These are phyloP conservation scores for Calonectria multiphialidica DNA, from an alignment of 2,329 filamentous ascomycete species.

Conservation along the genomic window DNA sequence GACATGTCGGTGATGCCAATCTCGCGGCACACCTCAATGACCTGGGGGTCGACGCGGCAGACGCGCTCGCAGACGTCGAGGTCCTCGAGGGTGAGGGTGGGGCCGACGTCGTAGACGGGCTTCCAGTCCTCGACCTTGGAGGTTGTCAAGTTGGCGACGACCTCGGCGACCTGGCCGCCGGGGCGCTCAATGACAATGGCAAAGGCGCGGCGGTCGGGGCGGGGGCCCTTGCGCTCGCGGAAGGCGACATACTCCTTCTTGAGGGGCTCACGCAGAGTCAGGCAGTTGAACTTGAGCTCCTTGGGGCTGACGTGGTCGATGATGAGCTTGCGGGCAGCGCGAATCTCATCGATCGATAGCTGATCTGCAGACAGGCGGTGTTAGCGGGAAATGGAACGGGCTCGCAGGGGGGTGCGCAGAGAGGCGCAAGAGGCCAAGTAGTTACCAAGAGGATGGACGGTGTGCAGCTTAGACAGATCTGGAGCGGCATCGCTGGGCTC, in stretches of 20 bases:
- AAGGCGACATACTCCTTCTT: constrained; percentile 75
- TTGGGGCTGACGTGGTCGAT: constrained; percentile 51
- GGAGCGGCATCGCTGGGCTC: constrained; percentile 53
- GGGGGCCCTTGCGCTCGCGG: constrained; percentile 60
- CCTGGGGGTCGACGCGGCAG: constrained; percentile 75
- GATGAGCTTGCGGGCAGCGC: constrained; percentile 61
- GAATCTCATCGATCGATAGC: constrained; percentile 67
- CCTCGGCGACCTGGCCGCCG: constrained; percentile 58
- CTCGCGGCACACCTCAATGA: constrained; percentile 82
- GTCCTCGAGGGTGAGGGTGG: constrained; percentile 81
- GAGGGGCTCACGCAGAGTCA: constrained; percentile 74
- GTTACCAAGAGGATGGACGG: constrained; percentile 54
- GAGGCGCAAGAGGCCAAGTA: background rate
- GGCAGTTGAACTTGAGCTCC: constrained; percentile 66
- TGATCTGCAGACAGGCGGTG: constrained; percentile 54
- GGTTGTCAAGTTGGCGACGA: constrained; percentile 62
- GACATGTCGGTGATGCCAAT: constrained; percentile 85
- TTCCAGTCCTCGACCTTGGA: constrained; percentile 58
- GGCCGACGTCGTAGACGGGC: constrained; percentile 59
- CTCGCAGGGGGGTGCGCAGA: background rate
- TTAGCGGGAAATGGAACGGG: constrained; percentile 3
- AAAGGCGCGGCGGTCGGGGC: constrained; percentile 62
- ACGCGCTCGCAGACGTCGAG: constrained; percentile 80
- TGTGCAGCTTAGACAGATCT: constrained; percentile 46
- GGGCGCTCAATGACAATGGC: constrained; percentile 60